phyloP scores from a whole-genome alignment of 2,329 filamentous ascomycete genomes.

The Ophiobolus disseminans region DNA sequence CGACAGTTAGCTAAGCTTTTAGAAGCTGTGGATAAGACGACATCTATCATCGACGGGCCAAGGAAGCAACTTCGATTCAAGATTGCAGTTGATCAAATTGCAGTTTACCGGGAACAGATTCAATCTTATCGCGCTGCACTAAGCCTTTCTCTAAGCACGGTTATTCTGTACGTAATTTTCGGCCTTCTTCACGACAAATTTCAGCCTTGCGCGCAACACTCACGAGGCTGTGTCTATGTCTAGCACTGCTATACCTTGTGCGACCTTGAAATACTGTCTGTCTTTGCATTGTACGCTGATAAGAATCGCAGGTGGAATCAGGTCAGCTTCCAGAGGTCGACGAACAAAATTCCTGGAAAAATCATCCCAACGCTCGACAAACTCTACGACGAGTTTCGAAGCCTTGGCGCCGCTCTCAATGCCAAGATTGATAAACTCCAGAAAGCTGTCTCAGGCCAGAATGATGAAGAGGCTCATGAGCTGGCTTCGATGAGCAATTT shows the following conservation, averaged over 20 bases:
- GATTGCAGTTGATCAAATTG: slow-evolving; percentile 23
- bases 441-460: slow-evolving; percentile 11
- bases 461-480: slow-evolving; percentile 14
- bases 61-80: slow-evolving; percentile 28
- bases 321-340: slow-evolving; percentile 27
- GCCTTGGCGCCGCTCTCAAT: slow-evolving; percentile 24
- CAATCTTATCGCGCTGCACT: slow-evolving; percentile 30
- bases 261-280: no score
- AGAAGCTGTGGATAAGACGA: slow-evolving; percentile 23
- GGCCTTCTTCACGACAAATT: background rate
- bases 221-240: no score
- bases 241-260: background rate
- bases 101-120: slow-evolving; percentile 25
- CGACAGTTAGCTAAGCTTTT: slow-evolving; percentile 21
- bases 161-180: slow-evolving; percentile 29
- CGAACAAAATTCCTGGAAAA: slow-evolving; percentile 25
- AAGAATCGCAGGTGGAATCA: slow-evolving; percentile 28
- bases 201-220: background rate
- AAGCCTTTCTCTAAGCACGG: slow-evolving; percentile 29
- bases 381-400: slow-evolving; percentile 29
- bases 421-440: slow-evolving; percentile 27
- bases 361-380: slow-evolving; percentile 31
- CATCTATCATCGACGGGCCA: slow-evolving; percentile 23
- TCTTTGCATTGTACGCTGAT: no score
- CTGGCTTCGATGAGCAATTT: slow-evolving; percentile 28